phyloP scores from a whole-genome alignment of 495 filamentous ascomycete species.

The Xylaria intraflava region DNA sequence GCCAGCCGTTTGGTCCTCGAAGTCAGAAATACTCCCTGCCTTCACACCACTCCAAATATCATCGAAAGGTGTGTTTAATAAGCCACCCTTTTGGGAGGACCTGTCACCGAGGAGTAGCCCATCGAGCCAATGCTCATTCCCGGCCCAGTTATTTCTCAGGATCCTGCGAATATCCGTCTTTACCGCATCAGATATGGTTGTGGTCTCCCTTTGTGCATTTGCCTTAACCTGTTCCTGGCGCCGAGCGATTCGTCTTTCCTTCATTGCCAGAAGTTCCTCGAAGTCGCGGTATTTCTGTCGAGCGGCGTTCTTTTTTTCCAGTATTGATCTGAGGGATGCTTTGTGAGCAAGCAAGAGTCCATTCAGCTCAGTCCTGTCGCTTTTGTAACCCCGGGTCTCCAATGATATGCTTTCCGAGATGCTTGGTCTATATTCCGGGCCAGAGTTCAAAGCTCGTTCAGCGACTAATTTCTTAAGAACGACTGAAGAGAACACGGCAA shows the following conservation, averaged over 20 bases:
- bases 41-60: slow-evolving; percentile 59
- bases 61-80: slow-evolving; percentile 59
- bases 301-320: slow-evolving; percentile 51
- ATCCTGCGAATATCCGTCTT: slow-evolving; percentile 42
- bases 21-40: slow-evolving; percentile 45
- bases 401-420: slow-evolving; percentile 55
- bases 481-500: slow-evolving; percentile 69
- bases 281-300: slow-evolving; percentile 50
- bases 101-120: slow-evolving; percentile 59
- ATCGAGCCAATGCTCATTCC: slow-evolving; percentile 62
- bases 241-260: slow-evolving; percentile 34
- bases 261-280: slow-evolving; percentile 48
- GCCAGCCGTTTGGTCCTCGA: slow-evolving; percentile 39
- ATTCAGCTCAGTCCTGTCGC: slow-evolving; percentile 54
- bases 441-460: slow-evolving; percentile 32
- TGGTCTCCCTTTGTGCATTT: slow-evolving; percentile 7
- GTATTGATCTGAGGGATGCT: slow-evolving; percentile 48
- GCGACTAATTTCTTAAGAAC: slow-evolving; percentile 65
- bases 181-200: slow-evolving; percentile 31
- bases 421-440: slow-evolving; percentile 32
- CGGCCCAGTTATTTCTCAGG: slow-evolving; percentile 67
- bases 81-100: slow-evolving; percentile 49
- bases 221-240: slow-evolving; percentile 38
- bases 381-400: slow-evolving; percentile 51
- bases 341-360: slow-evolving; percentile 69